A percentile compares a stretch with the other conserved stretches of the same genome.
phyloP scores from a whole-genome alignment of 2,329 filamentous ascomycete species.

The Calcarisporium arbuscula region DNA sequence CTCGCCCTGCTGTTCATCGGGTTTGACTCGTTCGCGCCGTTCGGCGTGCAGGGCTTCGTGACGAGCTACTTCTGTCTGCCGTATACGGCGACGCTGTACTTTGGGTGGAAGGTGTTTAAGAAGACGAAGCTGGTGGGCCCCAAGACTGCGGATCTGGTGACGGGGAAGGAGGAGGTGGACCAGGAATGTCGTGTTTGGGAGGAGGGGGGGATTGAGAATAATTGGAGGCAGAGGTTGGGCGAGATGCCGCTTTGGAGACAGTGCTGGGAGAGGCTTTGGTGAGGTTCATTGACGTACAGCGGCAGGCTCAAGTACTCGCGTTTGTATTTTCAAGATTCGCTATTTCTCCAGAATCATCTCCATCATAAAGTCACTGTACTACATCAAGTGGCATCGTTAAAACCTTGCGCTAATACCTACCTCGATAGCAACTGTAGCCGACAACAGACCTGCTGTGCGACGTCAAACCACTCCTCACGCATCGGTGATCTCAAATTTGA shows the following conservation, averaged over 20 bases:
- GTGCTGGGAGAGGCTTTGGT: slow-evolving; percentile 34
- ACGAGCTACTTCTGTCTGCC: slow-evolving; percentile 48
- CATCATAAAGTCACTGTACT: too few relatives aligned
- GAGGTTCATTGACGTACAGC: too few relatives aligned
- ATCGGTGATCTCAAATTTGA: slow-evolving; percentile 53
- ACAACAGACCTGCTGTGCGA: too few relatives aligned
- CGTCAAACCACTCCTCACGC: too few relatives aligned
- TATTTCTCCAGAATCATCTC: too few relatives aligned
- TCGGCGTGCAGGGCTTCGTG: slow-evolving; percentile 40
- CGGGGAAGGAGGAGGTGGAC: slow-evolving; percentile 60
- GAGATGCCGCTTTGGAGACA: slow-evolving; percentile 28
- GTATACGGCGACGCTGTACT: slow-evolving; percentile 49
- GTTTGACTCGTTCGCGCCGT: slow-evolving; percentile 49
- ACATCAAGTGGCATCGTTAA: too few relatives aligned
- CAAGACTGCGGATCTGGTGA: slow-evolving; percentile 54
- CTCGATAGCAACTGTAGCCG: too few relatives aligned
- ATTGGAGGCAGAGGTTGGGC: slow-evolving; percentile 29
- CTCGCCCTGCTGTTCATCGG: slow-evolving; percentile 50
- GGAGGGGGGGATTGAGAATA: slow-evolving; percentile 39
- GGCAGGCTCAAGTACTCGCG: too few relatives aligned
- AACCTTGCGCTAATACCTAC: too few relatives aligned
- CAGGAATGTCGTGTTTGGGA: slow-evolving; percentile 41
- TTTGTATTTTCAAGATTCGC: too few relatives aligned
- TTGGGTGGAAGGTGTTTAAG: slow-evolving; percentile 55
- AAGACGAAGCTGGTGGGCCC: slow-evolving; percentile 50